Percentiles rank a stretch among this genome's conserved stretches.
Conservation (phyloP, 1,139 yeast species). For the Diutina siamensis region DNA sequence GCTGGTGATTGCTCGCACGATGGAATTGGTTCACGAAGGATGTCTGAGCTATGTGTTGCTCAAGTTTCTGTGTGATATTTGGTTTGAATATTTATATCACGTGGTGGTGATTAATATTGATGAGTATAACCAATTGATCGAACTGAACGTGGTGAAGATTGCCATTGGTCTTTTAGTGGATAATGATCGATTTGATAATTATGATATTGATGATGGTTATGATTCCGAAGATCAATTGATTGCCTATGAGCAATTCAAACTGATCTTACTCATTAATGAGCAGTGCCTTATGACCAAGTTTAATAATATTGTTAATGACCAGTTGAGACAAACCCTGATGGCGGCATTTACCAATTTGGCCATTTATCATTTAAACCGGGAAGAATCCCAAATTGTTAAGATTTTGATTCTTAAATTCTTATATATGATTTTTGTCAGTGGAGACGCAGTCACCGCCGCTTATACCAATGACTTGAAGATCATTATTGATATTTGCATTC, state of each 20-base stretch:
- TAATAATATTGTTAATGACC: constrained; percentile 37
- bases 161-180: constrained; percentile 43
- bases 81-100: constrained; percentile 32
- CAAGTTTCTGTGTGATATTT: constrained; percentile 30
- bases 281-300: constrained; percentile 63
- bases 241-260: constrained; percentile 62
- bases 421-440: constrained; percentile 62
- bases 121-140: constrained; percentile 23
- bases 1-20: constrained; percentile 22
- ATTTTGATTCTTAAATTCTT: constrained; percentile 71
- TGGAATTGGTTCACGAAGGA: constrained; percentile 13
- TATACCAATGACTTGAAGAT: constrained; percentile 82
- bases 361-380: constrained; percentile 60
- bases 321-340: constrained; percentile 29
- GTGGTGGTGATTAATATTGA: constrained; percentile 23
- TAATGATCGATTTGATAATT: constrained; percentile 33
- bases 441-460: constrained; percentile 51
- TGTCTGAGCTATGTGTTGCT: constrained; percentile 22
- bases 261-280: constrained; percentile 69
- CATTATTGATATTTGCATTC: constrained; percentile 68
- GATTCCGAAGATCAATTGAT: constrained; percentile 50
- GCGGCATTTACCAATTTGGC: constrained; percentile 29
- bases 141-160: constrained; percentile 19
- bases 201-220: constrained; percentile 27
- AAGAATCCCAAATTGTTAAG: constrained; percentile 59